These are phyloP conservation scores for Cladophialophora carrionii DNA, from an alignment of 2,329 filamentous ascomycete species.

Conservation along the genomic window DNA sequence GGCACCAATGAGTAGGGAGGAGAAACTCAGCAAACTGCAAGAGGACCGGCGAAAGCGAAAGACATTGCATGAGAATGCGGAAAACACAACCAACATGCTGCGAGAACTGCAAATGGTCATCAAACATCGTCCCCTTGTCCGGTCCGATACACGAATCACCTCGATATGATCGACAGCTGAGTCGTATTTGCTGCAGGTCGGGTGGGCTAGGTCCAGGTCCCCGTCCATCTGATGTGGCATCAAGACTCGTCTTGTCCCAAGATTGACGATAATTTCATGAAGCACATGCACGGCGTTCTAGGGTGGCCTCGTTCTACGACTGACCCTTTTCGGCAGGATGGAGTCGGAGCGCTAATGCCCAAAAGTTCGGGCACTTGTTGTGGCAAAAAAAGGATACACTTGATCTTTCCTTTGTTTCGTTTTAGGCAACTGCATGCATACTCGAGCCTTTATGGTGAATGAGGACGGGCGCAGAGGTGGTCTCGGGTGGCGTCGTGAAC, in stretches of 20 bases:
- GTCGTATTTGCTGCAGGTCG: conserved; percentile 9
- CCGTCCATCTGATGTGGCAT: conserved; percentile 7
- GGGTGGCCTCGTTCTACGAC: conserved; percentile 2
- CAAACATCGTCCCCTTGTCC: conserved; percentile 55
- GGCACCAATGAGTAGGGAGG: conserved; percentile 70
- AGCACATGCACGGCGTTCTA: conserved; percentile 21
- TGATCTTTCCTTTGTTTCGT: conserved; percentile 9
- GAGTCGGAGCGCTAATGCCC: not conserved
- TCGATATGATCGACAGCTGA: conserved; percentile 44
- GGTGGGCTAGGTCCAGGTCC: not conserved
- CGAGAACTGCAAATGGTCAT: conserved; percentile 92
- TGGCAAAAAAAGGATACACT: conserved; percentile 12
- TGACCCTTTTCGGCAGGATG: not conserved
- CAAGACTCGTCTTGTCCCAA: conserved; percentile 12
- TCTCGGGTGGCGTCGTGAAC: not conserved
- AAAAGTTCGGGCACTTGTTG: conserved; percentile 3
- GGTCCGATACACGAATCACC: conserved; percentile 49
- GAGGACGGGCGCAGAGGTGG: not conserved
- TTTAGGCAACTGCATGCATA: conserved; percentile 11
- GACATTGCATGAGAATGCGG: conserved; percentile 70
- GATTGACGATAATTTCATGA: conserved; percentile 22
- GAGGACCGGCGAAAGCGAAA: conserved; percentile 81
- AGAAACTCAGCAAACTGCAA: conserved; percentile 83
- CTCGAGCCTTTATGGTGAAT: conserved; percentile 7
- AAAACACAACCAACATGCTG: conserved; percentile 86